phyloP scores from a whole-genome alignment of 768 basidiomycete genomes.

The Panus rudis region DNA sequence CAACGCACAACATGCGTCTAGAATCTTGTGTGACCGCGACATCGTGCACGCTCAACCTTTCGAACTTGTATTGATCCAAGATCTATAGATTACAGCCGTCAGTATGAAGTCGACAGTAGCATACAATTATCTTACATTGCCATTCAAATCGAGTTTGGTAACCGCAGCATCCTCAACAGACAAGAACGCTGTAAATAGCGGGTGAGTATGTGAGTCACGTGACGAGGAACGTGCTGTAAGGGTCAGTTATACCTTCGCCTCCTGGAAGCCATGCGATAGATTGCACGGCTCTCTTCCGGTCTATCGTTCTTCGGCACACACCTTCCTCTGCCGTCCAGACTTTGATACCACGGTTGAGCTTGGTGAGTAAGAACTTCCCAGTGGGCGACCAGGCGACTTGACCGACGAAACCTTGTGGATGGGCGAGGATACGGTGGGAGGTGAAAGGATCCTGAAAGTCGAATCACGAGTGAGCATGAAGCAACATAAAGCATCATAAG shows the following conservation, averaged over 20 bases:
- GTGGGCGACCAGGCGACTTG: slow-evolving; percentile 76
- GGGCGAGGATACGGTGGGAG: slow-evolving; percentile 58
- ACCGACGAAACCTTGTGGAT: slow-evolving; percentile 65
- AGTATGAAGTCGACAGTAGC: not conserved
- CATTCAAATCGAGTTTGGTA: slow-evolving; percentile 51
- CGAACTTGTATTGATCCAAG: slow-evolving; percentile 51
- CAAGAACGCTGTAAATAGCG: slow-evolving; percentile 45
- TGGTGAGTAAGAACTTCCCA: slow-evolving; percentile 56
- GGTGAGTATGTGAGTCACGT: not conserved
- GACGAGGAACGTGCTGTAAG: not conserved
- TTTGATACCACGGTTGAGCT: slow-evolving; percentile 57
- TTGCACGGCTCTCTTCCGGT: slow-evolving; percentile 48
- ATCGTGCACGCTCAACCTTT: slow-evolving; percentile 59
- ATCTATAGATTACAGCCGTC: slow-evolving; percentile 35
- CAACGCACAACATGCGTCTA: slow-evolving; percentile 59
- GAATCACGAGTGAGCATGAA: no score
- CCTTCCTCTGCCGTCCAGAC: slow-evolving; percentile 76
- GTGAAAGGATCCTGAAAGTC: slow-evolving; percentile 43
- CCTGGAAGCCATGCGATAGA: slow-evolving; percentile 64
- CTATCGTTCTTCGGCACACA: slow-evolving; percentile 60
- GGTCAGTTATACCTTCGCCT: slow-evolving; percentile 54
- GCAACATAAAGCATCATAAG: no score
- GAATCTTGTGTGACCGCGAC: slow-evolving; percentile 65
- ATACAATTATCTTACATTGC: slow-evolving; percentile 36
- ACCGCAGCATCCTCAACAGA: slow-evolving; percentile 63